phyloP scores from a whole-genome alignment of 352 stramenopile genomes.

The Discostella stelligera region DNA sequence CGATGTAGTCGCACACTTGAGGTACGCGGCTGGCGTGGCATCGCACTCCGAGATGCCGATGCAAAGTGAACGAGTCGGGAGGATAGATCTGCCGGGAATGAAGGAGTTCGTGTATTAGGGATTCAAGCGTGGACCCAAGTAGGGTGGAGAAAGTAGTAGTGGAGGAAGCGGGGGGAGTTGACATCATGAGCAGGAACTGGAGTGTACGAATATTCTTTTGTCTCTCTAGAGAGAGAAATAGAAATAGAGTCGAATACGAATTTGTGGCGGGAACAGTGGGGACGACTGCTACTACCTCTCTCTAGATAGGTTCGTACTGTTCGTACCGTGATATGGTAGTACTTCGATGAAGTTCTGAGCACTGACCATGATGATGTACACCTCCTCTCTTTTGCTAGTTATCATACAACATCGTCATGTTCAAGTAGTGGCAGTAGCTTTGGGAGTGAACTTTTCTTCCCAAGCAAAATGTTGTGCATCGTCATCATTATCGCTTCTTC shows the following conservation, averaged over 20 bases:
- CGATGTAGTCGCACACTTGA: constrained; percentile 67
- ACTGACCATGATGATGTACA: neutral
- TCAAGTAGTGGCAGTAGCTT: neutral
- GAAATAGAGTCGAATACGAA: too few species aligned
- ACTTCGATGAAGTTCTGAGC: neutral
- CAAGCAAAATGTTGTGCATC: neutral
- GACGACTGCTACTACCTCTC: too few species aligned
- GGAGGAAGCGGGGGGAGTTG: neutral
- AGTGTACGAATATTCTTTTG: too few species aligned
- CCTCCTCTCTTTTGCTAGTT: neutral
- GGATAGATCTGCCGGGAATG: constrained; percentile 69
- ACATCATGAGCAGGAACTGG: neutral
- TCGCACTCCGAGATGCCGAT: constrained; percentile 57
- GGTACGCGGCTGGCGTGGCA: constrained; percentile 61
- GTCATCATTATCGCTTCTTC: neutral
- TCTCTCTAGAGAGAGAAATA: too few species aligned
- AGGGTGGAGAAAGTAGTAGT: constrained; percentile 33
- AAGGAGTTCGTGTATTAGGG: constrained; percentile 67
- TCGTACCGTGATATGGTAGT: neutral
- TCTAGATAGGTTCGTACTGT: too few species aligned
- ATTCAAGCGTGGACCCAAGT: constrained; percentile 51
- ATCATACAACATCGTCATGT: neutral
- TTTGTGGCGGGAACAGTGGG: too few species aligned
- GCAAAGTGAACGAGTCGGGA: constrained; percentile 52
- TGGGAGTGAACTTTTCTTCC: neutral